Base-by-base conservation (phyloP, 73 alveolate species). In the Blepharisma japonicum region DNA sequence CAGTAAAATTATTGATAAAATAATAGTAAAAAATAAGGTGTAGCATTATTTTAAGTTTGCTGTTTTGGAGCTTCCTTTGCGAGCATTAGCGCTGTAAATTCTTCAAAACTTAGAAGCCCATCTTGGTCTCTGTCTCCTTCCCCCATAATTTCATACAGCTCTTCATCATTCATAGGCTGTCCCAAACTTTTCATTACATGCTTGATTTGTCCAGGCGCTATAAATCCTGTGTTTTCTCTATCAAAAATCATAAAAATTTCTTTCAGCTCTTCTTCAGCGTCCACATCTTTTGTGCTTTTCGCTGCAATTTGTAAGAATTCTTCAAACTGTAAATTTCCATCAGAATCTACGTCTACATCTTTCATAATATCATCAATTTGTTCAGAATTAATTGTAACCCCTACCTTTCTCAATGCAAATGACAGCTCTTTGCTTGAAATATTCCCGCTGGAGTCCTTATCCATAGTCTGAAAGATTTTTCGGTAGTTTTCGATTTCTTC, bases 341-440 rank as follows among this genome's bases (percentile, higher is more conserved):
- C 92, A 21, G 83, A 80, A 68, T 89, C 96, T 56, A 88, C 87
- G 81, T 89, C 96, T 68, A 92, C 93, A 67, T 89, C 96, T 76
- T 92, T 83, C 74, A 89, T 89, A 90, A 89, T 85, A 54, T 87
- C 96, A 78, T 89, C 92, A 48, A 89, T 89, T 77, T 89, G 94
- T 86, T 89, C 96, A 79, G 89, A 89, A 76, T 92, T 89, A 23
- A 89, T 70, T 66, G 82, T 78, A 67, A 87, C 92, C 55, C 96
- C 96, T 55, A 83, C 79, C 80, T 88, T 86, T 72, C 94, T 86
- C 92, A 89, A 83, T 68, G 89, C 96, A 83, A 82, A 90, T 76
- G 91, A 82, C 66, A 89, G 87, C 90, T 89, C 96, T 70, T 88
- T 85, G 47, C 94, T 94, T n/a, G 96, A 89, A 72, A 89, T 86